phyloP scores from a whole-genome alignment of 768 basidiomycete genomes.

The Termitomyces sp. region DNA sequence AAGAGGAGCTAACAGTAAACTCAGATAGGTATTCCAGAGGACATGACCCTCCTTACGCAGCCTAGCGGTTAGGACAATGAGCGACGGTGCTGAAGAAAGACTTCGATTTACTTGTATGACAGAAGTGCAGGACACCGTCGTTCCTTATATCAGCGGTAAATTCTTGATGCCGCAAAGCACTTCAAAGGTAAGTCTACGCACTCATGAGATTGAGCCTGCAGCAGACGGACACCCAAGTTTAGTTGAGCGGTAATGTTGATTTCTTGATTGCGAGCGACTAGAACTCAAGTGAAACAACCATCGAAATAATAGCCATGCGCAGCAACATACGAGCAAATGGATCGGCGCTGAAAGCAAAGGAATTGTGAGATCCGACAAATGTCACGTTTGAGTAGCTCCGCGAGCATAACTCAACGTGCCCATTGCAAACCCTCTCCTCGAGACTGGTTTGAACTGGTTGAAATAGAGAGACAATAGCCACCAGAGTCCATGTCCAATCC shows the following conservation, averaged over 20 bases:
- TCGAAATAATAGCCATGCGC: not conserved
- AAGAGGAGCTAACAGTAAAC: constrained; percentile 34
- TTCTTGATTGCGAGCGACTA: constrained; percentile 38
- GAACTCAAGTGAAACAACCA: not conserved
- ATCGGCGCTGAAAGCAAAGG: constrained; percentile 46
- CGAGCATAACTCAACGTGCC: constrained; percentile 57
- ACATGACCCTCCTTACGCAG: constrained; percentile 25
- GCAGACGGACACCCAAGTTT: constrained; percentile 10
- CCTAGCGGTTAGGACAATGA: constrained; percentile 17
- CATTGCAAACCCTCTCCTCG: constrained; percentile 47
- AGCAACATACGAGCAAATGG: constrained; percentile 38
- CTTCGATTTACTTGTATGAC: constrained; percentile 51
- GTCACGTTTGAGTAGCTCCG: constrained; percentile 51
- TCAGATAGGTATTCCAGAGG: not conserved
- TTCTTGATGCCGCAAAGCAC: not conserved
- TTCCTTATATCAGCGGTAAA: not conserved
- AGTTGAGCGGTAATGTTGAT: constrained; percentile 30
- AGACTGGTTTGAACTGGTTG: constrained; percentile 21
- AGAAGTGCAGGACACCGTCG: constrained; percentile 53
- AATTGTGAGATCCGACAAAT: constrained; percentile 50
- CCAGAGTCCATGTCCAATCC: not conserved
- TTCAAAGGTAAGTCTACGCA: not conserved
- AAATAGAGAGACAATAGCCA: not conserved
- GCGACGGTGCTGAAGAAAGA: not conserved
- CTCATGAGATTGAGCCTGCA: constrained; percentile 26